phyloP scores from a whole-genome alignment of 2,329 filamentous ascomycete species.

The Falciphora oryzae region DNA sequence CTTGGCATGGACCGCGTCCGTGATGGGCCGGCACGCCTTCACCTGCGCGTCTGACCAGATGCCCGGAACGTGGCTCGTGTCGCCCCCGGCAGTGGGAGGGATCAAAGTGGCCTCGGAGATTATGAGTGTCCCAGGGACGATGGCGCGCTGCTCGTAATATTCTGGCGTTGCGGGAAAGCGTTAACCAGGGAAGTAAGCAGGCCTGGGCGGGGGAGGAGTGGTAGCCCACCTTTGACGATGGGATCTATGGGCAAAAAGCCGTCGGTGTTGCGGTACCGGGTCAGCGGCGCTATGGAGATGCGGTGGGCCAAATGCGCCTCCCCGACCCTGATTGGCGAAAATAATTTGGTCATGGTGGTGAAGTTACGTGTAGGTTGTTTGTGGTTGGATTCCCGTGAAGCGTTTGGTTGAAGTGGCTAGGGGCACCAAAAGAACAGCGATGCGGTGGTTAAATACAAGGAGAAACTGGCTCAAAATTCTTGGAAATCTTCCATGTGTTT shows the following conservation, averaged over 20 bases:
- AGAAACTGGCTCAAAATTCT: too few species aligned
- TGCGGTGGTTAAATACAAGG: too few species aligned
- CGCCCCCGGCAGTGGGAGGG: conserved; percentile 5
- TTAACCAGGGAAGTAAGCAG: not conserved
- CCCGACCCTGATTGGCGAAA: conserved; percentile 36
- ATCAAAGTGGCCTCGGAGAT: conserved; percentile 13
- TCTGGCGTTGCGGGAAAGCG: not conserved
- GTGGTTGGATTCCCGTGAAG: too few species aligned
- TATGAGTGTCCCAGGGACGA: conserved; percentile 12
- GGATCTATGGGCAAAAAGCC: conserved; percentile 19
- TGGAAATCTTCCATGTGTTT: too few species aligned
- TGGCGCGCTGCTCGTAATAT: conserved; percentile 15
- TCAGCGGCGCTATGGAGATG: conserved; percentile 30
- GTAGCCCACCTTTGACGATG: conserved; percentile 14
- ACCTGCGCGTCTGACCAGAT: conserved; percentile 14
- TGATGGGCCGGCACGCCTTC: conserved; percentile 14
- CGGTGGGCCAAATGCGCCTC: conserved; percentile 42
- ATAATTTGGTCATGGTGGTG: conserved; percentile 22
- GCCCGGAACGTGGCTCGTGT: conserved; percentile 12
- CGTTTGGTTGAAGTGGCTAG: too few species aligned
- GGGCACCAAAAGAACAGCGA: too few species aligned
- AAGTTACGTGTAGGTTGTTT: too few species aligned
- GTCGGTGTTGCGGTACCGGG: conserved; percentile 11
- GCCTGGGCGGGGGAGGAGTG: not conserved
- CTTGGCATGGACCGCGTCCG: conserved; percentile 16